Conservation (phyloP, 2,329 filamentous ascomycete species). For the Arthroderma sp. region DNA sequence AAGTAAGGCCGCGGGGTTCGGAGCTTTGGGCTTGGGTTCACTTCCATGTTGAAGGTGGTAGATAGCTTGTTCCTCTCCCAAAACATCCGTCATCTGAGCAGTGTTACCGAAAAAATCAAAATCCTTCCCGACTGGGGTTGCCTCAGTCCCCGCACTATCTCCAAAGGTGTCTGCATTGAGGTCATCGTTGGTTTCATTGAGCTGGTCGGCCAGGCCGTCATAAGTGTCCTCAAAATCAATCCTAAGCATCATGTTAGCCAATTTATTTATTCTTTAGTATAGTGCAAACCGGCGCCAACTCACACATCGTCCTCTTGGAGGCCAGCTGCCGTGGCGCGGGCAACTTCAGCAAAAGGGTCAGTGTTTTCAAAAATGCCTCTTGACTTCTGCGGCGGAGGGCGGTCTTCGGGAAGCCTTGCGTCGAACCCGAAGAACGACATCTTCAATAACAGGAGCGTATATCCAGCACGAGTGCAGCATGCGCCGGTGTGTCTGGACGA, state of each 20-base stretch:
- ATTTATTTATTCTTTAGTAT: not conserved
- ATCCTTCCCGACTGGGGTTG: constrained; percentile 62
- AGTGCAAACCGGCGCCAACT: constrained; percentile 16
- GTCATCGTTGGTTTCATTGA: constrained; percentile 82
- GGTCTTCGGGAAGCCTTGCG: constrained; percentile 49
- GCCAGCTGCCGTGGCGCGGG: constrained; percentile 39
- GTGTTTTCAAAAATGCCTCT: constrained; percentile 66
- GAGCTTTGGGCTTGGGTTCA: not conserved
- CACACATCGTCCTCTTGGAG: constrained; percentile 49
- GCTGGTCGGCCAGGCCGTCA: constrained; percentile 79
- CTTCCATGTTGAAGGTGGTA: constrained; percentile 57
- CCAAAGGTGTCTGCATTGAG: constrained; percentile 97
- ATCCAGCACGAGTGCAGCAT: too few species aligned
- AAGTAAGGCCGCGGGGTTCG: not conserved
- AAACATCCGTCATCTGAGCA: constrained; percentile 68
- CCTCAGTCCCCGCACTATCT: constrained; percentile 33
- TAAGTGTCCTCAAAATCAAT: constrained; percentile 95
- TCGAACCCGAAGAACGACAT: constrained; percentile 96
- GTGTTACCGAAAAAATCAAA: constrained; percentile 96
- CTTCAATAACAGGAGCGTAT: constrained; percentile 8
- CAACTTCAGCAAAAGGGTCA: constrained; percentile 79
- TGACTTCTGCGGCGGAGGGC: constrained; percentile 54
- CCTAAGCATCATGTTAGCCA: constrained; percentile 24
- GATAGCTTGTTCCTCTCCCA: constrained; percentile 81
- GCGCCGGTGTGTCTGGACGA: too few species aligned